Evolutionary conservation across 202 grass and related monocot genomes (phyloP), one percentile per base, ranked within the genome.

Genomic region (Sporobolus alterniflorus): DNA sequence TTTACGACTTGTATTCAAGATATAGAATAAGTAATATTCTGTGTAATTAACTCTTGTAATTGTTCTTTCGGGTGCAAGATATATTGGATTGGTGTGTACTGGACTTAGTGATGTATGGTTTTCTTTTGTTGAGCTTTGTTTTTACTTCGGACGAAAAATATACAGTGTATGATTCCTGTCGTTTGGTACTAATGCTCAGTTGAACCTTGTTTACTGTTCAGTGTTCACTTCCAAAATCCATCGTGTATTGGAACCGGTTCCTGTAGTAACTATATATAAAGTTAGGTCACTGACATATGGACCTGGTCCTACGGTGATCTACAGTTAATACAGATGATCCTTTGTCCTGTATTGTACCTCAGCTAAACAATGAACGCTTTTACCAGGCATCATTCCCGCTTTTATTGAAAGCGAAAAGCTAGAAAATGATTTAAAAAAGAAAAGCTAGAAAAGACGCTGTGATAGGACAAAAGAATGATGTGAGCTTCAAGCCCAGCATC

Each of bases 1-100:
- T 91, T 87, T 85, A 86, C 82, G 75, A n/a, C 85, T 87, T 89
- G 91, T 80, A 76, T 93, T 78, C 74, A 89, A 85, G 78, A 70
- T 91, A 91, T 93, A 96, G 82, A 96, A 93, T 93, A 96, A 96
- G 85, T 84, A 80, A 16, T 61, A 80, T 81, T 87, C 82, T 90
- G 80, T 90, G 89, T 90, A 90, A 90, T 90, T 90, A 90, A 90
- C 83, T 83, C 67, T 48, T 84, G 76, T 86, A 82, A 67, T 63
- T 49, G 18, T 16, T 64, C 21, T 44, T 49, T n/a, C 16, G 8
- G 26, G 46, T 69, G 81, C n/a, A 55, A 66, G 57, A 78, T 91
- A 78, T 87, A 92, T 83, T 77, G 64, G 71, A 48, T 70, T 86
- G 51, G 31, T 90, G 80, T 88, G 81, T 67, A 71, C 64, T 39